A percentile compares a stretch with the other conserved stretches of the same genome.
Conservation (phyloP, 73 alveolate species). For the Uronychia setigera region DNA sequence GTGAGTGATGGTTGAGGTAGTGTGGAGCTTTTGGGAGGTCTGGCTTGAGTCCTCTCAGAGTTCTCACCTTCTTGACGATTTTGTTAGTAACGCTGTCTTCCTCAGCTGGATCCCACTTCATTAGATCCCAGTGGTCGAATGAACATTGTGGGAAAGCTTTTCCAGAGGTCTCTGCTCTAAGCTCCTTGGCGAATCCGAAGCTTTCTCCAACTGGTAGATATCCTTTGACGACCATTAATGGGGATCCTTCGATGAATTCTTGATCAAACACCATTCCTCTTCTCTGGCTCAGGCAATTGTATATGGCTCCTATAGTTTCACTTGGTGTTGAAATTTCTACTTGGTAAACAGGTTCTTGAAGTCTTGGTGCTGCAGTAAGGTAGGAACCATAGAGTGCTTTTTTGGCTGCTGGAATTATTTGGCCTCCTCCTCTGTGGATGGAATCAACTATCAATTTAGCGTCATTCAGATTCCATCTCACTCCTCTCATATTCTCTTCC, state of each 20-base stretch:
- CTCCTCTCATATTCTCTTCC: conserved; percentile 89
- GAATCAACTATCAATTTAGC: conserved; percentile 92
- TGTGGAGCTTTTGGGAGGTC: too few species aligned
- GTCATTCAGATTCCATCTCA: conserved; percentile 88
- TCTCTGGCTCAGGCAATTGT: conserved; percentile 52
- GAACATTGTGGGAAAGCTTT: conserved; percentile 65
- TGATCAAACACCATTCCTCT: conserved; percentile 61
- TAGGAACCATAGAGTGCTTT: conserved; percentile 56
- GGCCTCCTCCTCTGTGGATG: conserved; percentile 85
- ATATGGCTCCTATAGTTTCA: conserved; percentile 52
- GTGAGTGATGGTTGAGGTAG: too few species aligned
- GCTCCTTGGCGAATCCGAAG: conserved; percentile 61
- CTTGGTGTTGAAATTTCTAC: conserved; percentile 41
- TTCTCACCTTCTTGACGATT: conserved; percentile 50
- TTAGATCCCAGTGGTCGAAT: conserved; percentile 65
- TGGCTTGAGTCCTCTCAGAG: conserved; percentile 55
- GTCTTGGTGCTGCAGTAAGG: conserved; percentile 65
- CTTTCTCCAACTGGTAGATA: conserved; percentile 74
- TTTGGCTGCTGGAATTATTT: conserved; percentile 66
- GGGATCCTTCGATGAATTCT: too few species aligned
- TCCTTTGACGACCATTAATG: conserved; percentile 56
- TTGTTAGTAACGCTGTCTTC: conserved; percentile 52
- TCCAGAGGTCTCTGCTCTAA: conserved; percentile 64
- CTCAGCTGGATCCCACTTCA: conserved; percentile 62
- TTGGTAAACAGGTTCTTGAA: conserved; percentile 61